Percentiles rank a stretch among this genome's conserved stretches.
Conservation (phyloP, 75 land plant species). For the Pinus albicaulis region DNA sequence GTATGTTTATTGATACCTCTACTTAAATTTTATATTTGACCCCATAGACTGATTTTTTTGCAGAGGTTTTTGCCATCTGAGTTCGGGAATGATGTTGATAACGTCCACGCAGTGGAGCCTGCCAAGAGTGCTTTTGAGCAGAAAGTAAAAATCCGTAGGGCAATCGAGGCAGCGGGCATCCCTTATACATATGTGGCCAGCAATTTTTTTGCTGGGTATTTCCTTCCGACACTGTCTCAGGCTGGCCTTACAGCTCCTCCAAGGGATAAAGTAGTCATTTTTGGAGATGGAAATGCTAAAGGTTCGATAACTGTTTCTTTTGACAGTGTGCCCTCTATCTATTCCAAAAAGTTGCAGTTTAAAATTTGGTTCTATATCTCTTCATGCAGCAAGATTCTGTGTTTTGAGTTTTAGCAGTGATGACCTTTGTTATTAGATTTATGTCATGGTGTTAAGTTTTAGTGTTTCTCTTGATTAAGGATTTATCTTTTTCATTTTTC, state of each 20-base stretch:
- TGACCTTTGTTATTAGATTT: too few relatives aligned
- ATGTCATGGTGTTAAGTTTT: too few relatives aligned
- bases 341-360: neutral
- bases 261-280: slow-evolving; percentile 30
- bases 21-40: neutral
- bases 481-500: too few relatives aligned
- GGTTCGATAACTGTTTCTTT: slow-evolving; percentile 11
- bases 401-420: neutral
- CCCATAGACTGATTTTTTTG: neutral
- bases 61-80: slow-evolving; percentile 73
- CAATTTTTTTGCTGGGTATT: slow-evolving; percentile 40
- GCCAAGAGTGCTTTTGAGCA: slow-evolving; percentile 21
- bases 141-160: slow-evolving; percentile 38
- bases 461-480: too few relatives aligned
- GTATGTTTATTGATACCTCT: slow-evolving; percentile 6
- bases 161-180: slow-evolving; percentile 54
- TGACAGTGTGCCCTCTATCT: neutral
- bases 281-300: slow-evolving; percentile 33
- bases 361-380: neutral
- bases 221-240: slow-evolving; percentile 22
- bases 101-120: slow-evolving; percentile 34
- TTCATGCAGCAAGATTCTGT: neutral
- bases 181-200: slow-evolving; percentile 49
- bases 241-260: slow-evolving; percentile 19
- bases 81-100: slow-evolving; percentile 61